Conservation (phyloP, 2,329 filamentous ascomycete species). For the Sclerotinia glacialis region DNA sequence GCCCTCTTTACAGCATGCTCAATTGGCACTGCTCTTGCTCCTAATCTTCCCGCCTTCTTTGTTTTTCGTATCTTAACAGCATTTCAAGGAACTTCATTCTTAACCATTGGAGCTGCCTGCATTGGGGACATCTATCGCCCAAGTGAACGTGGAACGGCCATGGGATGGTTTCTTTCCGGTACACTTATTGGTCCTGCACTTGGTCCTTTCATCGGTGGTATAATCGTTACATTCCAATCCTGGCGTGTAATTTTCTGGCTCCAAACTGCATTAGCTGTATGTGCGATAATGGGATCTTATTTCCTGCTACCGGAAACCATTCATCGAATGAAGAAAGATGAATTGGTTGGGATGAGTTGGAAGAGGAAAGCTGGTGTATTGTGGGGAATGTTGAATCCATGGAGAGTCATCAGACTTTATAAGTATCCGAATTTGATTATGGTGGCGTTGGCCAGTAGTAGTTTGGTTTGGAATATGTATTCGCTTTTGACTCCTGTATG, state of each 20-base stretch:
- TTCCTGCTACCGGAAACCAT: constrained; percentile 73
- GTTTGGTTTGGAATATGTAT: constrained; percentile 75
- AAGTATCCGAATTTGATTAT: constrained; percentile 67
- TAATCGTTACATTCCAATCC: constrained; percentile 70
- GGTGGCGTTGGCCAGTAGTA: constrained; percentile 57
- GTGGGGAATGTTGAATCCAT: constrained; percentile 63
- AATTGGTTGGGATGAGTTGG: constrained; percentile 55
- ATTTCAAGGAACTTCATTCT: constrained; percentile 71
- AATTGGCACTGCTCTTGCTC: constrained; percentile 69
- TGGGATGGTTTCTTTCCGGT: constrained; percentile 70
- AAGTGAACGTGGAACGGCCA: constrained; percentile 67
- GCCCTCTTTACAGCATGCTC: constrained; percentile 65
- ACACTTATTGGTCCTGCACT: constrained; percentile 70
- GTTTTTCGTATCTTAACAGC: constrained; percentile 72
- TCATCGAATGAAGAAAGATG: constrained; percentile 59
- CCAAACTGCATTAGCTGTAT: constrained; percentile 64
- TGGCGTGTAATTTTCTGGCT: constrained; percentile 80
- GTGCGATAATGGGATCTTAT: constrained; percentile 57
- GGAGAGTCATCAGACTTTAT: constrained; percentile 61
- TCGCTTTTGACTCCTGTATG: constrained; percentile 57
- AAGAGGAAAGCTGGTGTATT: constrained; percentile 53
- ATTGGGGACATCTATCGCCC: constrained; percentile 66
- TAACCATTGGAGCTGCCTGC: constrained; percentile 68
- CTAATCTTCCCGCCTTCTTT: constrained; percentile 68
- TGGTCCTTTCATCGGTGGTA: constrained; percentile 68